Base-by-base conservation (phyloP, 2,329 filamentous ascomycete genomes). In the Fusarium foetens region DNA sequence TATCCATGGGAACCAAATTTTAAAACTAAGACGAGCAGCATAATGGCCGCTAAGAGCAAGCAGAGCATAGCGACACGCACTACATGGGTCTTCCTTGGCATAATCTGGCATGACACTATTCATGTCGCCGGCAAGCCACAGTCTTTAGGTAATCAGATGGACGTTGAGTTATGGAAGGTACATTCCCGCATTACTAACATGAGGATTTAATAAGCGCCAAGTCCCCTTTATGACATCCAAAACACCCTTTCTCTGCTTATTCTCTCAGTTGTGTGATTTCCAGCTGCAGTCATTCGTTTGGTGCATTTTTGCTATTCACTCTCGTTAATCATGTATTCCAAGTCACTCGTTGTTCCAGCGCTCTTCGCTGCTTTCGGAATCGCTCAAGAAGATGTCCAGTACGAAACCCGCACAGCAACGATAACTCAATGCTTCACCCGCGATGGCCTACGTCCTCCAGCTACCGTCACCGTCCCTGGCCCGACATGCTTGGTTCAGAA, bases 371-470 rank as follows among this genome's bases (percentile, higher is more conserved):
- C 17, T 3, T n/a, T 33, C 3, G 55, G 29, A 16, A 33, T 38
- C 27, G 55, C 58, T 42, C 54, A 52, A 12, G 59, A 66, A 33
- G 63, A n/a, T 36, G 29, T 71, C 5, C 51, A 59, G 10, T 45
- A 66, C 2, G 63, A 58, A n/a, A 58, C 58, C 36, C 54, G 61
- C 13, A 72, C 60, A 14, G 69, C 60, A 14, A 72, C 70, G 25
- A 53, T 72, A 43, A 72, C 70, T 1, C 60, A 72, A 61, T 72
- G 70, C 41, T 62, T 72, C 33, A 60, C 65, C 3, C 31, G 38
- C 2, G 48, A 43, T 29, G 35, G 35, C 3, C 43, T 61, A 16
- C 35, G n/a, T 25, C 43, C 39, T 4, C 41, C 43, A 6, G 38
- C 63, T 4, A 35, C 46, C 16, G 33, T 53, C 8, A 58, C 43